phyloP scores from a whole-genome alignment of 2,329 filamentous ascomycete species.

The Pseudogymnoascus sp. region DNA sequence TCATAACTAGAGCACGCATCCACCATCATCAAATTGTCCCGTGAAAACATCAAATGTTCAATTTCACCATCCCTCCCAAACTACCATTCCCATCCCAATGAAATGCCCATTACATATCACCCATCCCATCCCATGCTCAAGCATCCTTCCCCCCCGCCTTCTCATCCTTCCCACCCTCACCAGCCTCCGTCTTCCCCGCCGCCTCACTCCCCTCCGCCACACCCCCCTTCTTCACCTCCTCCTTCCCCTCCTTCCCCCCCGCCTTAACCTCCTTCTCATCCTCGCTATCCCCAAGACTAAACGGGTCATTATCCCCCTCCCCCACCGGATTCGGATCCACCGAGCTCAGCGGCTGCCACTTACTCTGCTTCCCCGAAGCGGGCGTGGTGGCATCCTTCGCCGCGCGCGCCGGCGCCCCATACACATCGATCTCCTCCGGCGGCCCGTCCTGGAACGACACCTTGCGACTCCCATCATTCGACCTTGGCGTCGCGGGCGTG shows the following conservation, averaged over 20 bases:
- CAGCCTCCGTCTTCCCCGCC: constrained; percentile 57
- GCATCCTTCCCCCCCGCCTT: constrained; percentile 24
- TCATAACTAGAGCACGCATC: neutral
- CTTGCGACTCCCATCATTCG: constrained; percentile 37
- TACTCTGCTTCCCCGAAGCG: constrained; percentile 66
- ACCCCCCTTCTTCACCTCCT: constrained; percentile 34
- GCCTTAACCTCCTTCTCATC: constrained; percentile 75
- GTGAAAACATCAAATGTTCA: neutral
- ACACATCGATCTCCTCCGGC: constrained; percentile 74
- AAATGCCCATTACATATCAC: neutral
- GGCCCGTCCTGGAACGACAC: constrained; percentile 49
- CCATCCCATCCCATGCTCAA: neutral
- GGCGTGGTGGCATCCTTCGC: constrained; percentile 39
- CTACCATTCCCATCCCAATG: neutral
- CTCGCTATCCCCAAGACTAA: constrained; percentile 91
- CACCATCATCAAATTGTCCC: neutral
- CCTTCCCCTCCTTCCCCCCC: constrained; percentile 46
- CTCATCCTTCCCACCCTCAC: constrained; percentile 38
- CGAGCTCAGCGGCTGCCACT: constrained; percentile 90
- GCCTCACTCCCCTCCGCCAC: constrained; percentile 37
- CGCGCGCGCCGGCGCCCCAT: constrained; percentile 52
- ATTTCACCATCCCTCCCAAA: neutral
- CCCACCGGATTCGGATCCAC: constrained; percentile 78
- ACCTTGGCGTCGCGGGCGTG: constrained; percentile 36
- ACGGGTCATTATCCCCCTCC: constrained; percentile 87